Percentiles rank a stretch among this genome's conserved stretches.
These are phyloP conservation scores for Elsinoe ampelina DNA, from an alignment of 2,329 filamentous ascomycete genomes.

Conservation along the genomic window DNA sequence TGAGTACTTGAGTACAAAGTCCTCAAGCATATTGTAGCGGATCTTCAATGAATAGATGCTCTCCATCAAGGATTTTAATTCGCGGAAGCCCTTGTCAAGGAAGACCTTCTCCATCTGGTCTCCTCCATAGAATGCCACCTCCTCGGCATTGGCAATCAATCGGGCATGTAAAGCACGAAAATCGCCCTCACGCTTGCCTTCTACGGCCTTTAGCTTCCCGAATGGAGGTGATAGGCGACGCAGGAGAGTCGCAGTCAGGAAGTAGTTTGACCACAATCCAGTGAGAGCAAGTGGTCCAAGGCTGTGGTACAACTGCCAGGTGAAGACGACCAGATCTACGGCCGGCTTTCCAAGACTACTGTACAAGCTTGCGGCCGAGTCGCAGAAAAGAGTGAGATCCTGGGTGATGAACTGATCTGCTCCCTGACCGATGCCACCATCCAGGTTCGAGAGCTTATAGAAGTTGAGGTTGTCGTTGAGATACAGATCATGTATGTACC, in stretches of 20 bases:
- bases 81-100: slow-evolving; percentile 83
- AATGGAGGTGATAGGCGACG: slow-evolving; percentile 87
- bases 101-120: slow-evolving; percentile 92
- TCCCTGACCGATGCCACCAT: slow-evolving; percentile 83
- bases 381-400: slow-evolving; percentile 90
- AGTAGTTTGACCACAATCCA: slow-evolving; percentile 84
- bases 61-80: slow-evolving; percentile 94
- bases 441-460: slow-evolving; percentile 87
- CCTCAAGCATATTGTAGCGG: slow-evolving; percentile 96
- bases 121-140: slow-evolving; percentile 94
- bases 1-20: slow-evolving; percentile 95
- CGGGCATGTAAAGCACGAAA: slow-evolving; percentile 86
- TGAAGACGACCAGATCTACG: slow-evolving; percentile 96
- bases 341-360: slow-evolving; percentile 96
- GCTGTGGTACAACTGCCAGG: slow-evolving; percentile 89
- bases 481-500: slow-evolving; percentile 96
- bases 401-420: slow-evolving; percentile 97
- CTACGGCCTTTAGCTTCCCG: slow-evolving; percentile 91
- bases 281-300: slow-evolving; percentile 80
- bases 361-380: slow-evolving; percentile 82
- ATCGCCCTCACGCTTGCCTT: slow-evolving; percentile 89
- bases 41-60: slow-evolving; percentile 96
- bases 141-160: slow-evolving; percentile 91
- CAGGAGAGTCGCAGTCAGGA: slow-evolving; percentile 83
- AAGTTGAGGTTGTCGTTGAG: slow-evolving; percentile 92